A percentile compares a stretch with the other conserved stretches of the same genome.
Conservation (phyloP, 148 eudicot genomes). For the Tetragonia tetragonoides region DNA sequence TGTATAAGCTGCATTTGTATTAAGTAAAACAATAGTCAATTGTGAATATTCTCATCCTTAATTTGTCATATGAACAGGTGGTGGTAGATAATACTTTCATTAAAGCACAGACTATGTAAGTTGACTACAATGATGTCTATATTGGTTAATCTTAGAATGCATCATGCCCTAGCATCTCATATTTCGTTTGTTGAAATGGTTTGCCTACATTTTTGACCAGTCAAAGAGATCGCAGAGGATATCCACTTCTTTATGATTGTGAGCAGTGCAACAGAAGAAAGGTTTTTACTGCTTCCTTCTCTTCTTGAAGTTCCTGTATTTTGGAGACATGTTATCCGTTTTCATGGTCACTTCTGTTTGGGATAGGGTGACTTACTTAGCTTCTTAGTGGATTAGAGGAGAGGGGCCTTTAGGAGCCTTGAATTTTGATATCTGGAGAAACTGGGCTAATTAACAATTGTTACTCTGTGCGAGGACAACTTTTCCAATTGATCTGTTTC, state of each 20-base stretch:
- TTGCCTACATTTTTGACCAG: slow-evolving; percentile 28
- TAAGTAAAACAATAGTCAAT: not conserved
- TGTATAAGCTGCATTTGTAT: not conserved
- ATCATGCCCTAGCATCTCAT: not conserved
- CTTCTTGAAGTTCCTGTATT: not conserved
- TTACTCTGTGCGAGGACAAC: too few relatives aligned
- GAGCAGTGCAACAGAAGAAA: slow-evolving; percentile 56
- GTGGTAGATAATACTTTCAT: slow-evolving; percentile 13
- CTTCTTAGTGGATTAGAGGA: not conserved
- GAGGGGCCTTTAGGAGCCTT: too few relatives aligned
- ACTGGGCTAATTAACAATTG: too few relatives aligned
- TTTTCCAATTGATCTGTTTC: too few relatives aligned
- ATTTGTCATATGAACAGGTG: slow-evolving; percentile 21
- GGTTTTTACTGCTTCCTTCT: slow-evolving; percentile 37
- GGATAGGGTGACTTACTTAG: not conserved
- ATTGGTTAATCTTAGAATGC: not conserved
- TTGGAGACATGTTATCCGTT: slow-evolving; percentile 4
- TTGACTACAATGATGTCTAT: not conserved
- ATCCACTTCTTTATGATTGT: slow-evolving; percentile 50
- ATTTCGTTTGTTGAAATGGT: slow-evolving; percentile 7
- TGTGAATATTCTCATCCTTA: not conserved
- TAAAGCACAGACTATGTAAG: slow-evolving; percentile 33
- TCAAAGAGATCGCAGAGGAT: slow-evolving; percentile 39
- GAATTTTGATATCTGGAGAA: too few relatives aligned
- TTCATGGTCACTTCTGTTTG: not conserved